Evolutionary conservation across 75 land plant genomes (phyloP).

Genomic region (Gnetum montanum): DNA sequence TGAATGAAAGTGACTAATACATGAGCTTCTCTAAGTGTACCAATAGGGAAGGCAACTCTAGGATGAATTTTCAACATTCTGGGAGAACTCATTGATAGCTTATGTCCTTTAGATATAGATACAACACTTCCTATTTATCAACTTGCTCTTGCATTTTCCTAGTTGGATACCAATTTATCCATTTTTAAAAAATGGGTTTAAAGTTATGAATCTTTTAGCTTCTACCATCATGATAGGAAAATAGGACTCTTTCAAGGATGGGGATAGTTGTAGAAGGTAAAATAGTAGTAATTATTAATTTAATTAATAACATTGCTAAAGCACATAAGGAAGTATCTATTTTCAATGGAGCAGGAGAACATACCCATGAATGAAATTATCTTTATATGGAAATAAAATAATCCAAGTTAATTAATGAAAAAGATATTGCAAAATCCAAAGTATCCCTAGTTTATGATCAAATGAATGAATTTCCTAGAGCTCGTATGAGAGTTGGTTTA

Average conservation of each 20-base stretch:
- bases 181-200: not conserved
- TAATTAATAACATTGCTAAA: not conserved
- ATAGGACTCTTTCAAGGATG: not conserved
- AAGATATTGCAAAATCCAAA: not conserved
- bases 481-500: not conserved
- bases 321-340: not conserved
- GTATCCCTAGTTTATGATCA: not conserved
- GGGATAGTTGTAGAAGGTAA: not conserved
- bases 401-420: not conserved
- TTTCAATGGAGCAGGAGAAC: not conserved
- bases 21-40: slow-evolving; percentile 9
- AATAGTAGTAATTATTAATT: not conserved
- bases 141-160: not conserved
- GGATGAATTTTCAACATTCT: too few species aligned
- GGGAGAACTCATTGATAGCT: too few species aligned
- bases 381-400: not conserved
- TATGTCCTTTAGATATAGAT: too few species aligned
- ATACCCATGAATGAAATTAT: not conserved
- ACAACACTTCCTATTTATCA: slow-evolving; percentile 1
- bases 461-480: not conserved
- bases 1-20: slow-evolving; percentile 21
- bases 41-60: too few species aligned
- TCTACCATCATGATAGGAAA: not conserved
- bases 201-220: not conserved
- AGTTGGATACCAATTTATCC: not conserved